Conservation (phyloP, 768 basidiomycete species). For the Podaxis sp. region DNA sequence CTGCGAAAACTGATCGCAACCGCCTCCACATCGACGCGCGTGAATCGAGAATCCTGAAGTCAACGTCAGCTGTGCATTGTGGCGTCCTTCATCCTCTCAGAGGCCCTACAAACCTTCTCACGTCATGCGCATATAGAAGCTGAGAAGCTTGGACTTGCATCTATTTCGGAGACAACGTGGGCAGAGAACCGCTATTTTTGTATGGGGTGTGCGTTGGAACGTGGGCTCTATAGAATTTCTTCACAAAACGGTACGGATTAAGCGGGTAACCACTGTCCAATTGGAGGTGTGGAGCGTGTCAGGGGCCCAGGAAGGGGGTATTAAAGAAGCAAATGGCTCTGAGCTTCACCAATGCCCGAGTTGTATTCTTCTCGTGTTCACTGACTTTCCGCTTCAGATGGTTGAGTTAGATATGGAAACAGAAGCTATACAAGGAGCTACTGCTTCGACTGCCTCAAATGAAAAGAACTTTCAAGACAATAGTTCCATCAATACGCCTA, state of each 20-base stretch:
- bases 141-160: not conserved
- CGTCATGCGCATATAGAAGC: not conserved
- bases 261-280: not conserved
- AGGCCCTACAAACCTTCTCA: not conserved
- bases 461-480: not conserved
- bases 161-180: constrained; percentile 2
- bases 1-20: not conserved
- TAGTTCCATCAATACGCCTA: not conserved
- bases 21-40: not conserved
- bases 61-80: not conserved
- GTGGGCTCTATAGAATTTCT: not conserved
- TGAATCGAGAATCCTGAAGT: not conserved
- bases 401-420: not conserved
- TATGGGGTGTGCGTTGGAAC: not conserved
- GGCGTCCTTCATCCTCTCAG: not conserved
- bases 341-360: too few relatives aligned
- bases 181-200: not conserved
- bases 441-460: not conserved
- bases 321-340: not conserved
- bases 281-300: not conserved
- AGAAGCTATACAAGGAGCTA: not conserved
- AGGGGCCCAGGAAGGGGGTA: not conserved
- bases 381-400: not conserved
- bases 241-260: not conserved
- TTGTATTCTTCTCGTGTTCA: not conserved